Evolutionary conservation across 495 filamentous ascomycete species (phyloP).

Genomic region (Hypoxylon perforatum): DNA sequence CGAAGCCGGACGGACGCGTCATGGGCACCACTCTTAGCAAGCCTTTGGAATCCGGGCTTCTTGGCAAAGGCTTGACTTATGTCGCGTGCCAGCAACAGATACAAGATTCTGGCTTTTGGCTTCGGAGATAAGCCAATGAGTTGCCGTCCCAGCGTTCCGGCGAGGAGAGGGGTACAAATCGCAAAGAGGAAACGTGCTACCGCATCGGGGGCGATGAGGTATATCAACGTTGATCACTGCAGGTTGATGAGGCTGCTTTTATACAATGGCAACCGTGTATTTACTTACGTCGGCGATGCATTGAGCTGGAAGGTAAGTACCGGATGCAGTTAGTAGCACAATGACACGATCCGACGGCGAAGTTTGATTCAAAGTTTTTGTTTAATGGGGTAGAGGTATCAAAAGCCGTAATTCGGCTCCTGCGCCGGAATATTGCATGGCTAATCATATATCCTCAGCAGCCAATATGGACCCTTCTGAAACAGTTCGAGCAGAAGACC

Average conservation of each 20-base stretch:
- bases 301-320: too few relatives aligned
- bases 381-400: neutral
- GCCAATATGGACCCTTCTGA: conserved; percentile 10
- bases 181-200: conserved; percentile 1
- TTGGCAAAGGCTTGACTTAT: conserved; percentile 30
- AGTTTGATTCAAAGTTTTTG: neutral
- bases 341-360: conserved; percentile 11
- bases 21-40: conserved; percentile 12
- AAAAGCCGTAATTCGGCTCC: neutral
- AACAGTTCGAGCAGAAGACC: conserved; percentile 18
- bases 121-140: conserved; percentile 10
- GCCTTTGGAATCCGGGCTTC: conserved; percentile 6
- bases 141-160: neutral
- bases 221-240: conserved; percentile 2
- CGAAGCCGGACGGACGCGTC: conserved; percentile 23
- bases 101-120: neutral
- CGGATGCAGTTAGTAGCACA: neutral
- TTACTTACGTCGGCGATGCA: too few relatives aligned
- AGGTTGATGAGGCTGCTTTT: conserved; percentile 10
- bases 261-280: neutral
- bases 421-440: conserved; percentile 20
- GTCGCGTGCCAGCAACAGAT: conserved; percentile 11
- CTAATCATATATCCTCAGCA: neutral
- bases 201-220: neutral
- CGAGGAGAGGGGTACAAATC: neutral